phyloP scores from a whole-genome alignment of 2,329 filamentous ascomycete genomes.

The Microsporum ferrugineum region DNA sequence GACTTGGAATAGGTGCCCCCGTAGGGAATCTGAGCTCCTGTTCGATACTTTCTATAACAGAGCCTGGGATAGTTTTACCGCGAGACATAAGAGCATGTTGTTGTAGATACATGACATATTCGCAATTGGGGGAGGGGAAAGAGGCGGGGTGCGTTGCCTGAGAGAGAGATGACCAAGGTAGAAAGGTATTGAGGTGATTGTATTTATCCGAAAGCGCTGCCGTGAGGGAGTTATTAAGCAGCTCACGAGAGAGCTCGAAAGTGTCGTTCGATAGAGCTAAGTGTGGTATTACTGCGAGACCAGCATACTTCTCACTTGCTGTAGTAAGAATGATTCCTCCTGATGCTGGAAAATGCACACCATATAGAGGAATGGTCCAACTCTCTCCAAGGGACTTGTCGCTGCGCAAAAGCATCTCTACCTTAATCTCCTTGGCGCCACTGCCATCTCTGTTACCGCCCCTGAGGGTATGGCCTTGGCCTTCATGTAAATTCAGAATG shows the following conservation, averaged over 20 bases:
- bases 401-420: slow-evolving; percentile 61
- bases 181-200: slow-evolving; percentile 44
- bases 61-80: slow-evolving; percentile 21
- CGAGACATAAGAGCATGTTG: slow-evolving; percentile 33
- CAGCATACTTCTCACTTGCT: slow-evolving; percentile 87
- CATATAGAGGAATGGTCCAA: slow-evolving; percentile 70
- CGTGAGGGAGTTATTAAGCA: slow-evolving; percentile 64
- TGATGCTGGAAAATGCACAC: slow-evolving; percentile 72
- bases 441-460: slow-evolving; percentile 38
- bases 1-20: slow-evolving; percentile 42
- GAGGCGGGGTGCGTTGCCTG: slow-evolving; percentile 41
- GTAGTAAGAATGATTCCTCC: slow-evolving; percentile 74
- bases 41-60: slow-evolving; percentile 43
- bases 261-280: slow-evolving; percentile 51
- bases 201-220: slow-evolving; percentile 53
- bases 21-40: slow-evolving; percentile 49
- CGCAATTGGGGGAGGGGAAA: slow-evolving; percentile 62
- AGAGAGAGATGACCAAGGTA: slow-evolving; percentile 64
- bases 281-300: slow-evolving; percentile 80
- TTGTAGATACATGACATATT: slow-evolving; percentile 79
- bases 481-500: slow-evolving; percentile 54
- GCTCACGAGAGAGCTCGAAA: slow-evolving; percentile 46
- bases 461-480: slow-evolving; percentile 27
- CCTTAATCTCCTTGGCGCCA: slow-evolving; percentile 57
- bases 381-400: slow-evolving; percentile 56